Base-by-base conservation (phyloP, 106 monocot species). In the Platanthera zijinensis region DNA sequence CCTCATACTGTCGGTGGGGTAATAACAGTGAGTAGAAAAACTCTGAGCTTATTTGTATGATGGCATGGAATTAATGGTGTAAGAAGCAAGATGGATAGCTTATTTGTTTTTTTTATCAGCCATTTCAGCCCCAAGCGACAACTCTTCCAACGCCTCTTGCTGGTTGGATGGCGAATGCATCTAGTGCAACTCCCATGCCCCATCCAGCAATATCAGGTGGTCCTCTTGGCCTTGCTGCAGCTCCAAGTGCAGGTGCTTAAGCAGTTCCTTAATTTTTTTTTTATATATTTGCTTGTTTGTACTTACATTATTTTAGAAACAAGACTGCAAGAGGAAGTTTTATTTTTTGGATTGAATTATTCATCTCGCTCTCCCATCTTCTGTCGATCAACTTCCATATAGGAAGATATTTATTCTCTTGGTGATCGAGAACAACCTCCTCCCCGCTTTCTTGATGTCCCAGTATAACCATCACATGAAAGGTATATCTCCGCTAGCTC, bases 171-270 rank as follows among this genome's bases (percentile, higher is more conserved):
- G 72, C 77, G 17, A 81, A 81, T 76, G 56, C 81, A 25, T 84
- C 89, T 71, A 89, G 75, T 80, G 77, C 82, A 30, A 63, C 84
- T 74, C 73, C 81, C 17, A 79, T 86, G 48, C 45, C 84, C n/a
- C 89, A 84, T 78, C 79, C 81, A 57, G 84, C 81, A 13, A 83
- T 84, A 14, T 80, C 89, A 63, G 89, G 84, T 39, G 86, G 81
- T 75, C 83, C 89, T 4, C 84, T 86, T 74, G 89, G 89, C 14
- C 75, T 86, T 48, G 76, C 75, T 61, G 62, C 76, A 28, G 69
- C 86, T 79, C 73, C 83, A 45, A 79, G 71, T 72, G 74, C 80
- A 52, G 84, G 89, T 84, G 17, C 32, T 46, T 62, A 51, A 25
- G 8, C 10, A 50, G 50, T 70, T 11, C 14, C 48, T 48, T 70